phyloP scores from a whole-genome alignment of 2,329 filamentous ascomycete genomes.

The Neonectria neomacrospora region DNA sequence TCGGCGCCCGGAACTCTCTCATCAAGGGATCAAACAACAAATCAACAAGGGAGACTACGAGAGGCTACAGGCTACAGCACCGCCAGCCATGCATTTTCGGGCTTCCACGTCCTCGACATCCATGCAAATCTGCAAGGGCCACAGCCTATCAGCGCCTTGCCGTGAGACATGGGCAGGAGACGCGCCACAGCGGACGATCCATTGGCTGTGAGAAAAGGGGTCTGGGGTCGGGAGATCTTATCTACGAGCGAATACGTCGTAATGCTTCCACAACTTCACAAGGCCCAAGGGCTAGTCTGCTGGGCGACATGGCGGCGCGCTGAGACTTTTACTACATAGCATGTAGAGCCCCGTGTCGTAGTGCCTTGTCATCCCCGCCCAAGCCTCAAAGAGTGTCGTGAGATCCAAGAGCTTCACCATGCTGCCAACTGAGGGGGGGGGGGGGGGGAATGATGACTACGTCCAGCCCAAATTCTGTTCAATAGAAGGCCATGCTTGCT shows the following conservation, averaged over 20 bases:
- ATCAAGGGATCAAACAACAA: background rate
- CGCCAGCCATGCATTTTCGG: constrained; percentile 25
- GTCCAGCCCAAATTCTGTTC: background rate
- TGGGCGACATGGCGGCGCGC: constrained; percentile 2
- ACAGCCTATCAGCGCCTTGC: constrained; percentile 40
- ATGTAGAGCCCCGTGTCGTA: constrained; percentile 1
- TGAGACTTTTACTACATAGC: constrained; percentile 16
- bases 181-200: constrained; percentile 35
- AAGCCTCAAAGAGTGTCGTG: background rate
- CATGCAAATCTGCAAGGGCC: constrained; percentile 45
- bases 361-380: constrained; percentile 7
- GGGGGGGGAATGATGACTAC: background rate
- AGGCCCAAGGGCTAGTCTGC: constrained; percentile 10
- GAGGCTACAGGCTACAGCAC: constrained; percentile 17
- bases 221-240: constrained; percentile 29
- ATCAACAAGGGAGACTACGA: constrained; percentile 9
- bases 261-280: constrained; percentile 1
- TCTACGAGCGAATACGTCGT: background rate
- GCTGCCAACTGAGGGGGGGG: background rate
- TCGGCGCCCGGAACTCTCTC: constrained; percentile 17
- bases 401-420: background rate
- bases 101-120: constrained; percentile 30
- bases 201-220: constrained; percentile 39
- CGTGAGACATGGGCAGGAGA: constrained; percentile 35
- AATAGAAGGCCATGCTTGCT: constrained; percentile 6